phyloP scores from a whole-genome alignment of 2,329 filamentous ascomycete species.

The Aaosphaeria pasadenensis region DNA sequence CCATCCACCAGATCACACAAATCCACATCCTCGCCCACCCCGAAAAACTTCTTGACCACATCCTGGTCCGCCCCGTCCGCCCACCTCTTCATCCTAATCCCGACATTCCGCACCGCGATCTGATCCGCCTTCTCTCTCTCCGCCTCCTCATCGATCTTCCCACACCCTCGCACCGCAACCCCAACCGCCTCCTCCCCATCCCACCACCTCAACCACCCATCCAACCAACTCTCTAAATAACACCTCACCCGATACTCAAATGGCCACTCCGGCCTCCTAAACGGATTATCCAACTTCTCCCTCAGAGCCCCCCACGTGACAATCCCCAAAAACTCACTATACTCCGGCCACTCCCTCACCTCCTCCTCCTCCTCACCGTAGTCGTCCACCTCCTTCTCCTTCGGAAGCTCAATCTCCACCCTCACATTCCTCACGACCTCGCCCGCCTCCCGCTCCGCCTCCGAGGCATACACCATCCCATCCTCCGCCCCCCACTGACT shows the following conservation, averaged over 20 bases:
- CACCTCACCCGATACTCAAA: neutral
- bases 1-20: too few relatives aligned
- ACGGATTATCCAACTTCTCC: neutral
- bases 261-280: neutral
- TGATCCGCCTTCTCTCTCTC: too few relatives aligned
- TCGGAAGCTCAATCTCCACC: neutral
- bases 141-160: too few relatives aligned
- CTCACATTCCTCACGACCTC: neutral
- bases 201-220: constrained; percentile 1
- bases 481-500: neutral
- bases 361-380: neutral
- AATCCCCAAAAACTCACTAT: neutral
- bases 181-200: neutral
- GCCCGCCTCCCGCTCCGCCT: neutral
- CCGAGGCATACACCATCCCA: neutral
- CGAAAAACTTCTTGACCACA: too few relatives aligned
- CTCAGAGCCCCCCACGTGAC: neutral
- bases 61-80: too few relatives aligned
- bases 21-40: too few relatives aligned
- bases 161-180: too few relatives aligned
- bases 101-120: too few relatives aligned
- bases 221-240: neutral
- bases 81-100: too few relatives aligned
- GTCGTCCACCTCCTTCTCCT: neutral
- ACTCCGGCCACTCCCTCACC: neutral